Conservation (phyloP, 768 basidiomycete genomes). For the Tulasnella sp. region DNA sequence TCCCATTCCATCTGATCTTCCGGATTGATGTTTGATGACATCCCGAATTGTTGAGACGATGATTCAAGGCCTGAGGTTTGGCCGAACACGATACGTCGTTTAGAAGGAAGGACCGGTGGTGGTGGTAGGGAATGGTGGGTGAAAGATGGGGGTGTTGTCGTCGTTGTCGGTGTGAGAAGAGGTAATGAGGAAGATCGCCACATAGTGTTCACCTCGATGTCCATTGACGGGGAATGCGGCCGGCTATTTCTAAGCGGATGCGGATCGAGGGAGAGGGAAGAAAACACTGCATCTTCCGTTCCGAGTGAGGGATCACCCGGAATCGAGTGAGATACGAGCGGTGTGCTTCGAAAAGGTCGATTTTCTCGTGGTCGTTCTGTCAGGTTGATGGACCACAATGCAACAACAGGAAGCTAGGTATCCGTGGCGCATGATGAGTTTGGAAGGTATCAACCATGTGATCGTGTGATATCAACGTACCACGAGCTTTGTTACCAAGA, state of each 20-base stretch:
- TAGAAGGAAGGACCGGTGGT: no score
- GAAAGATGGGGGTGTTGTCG: neutral
- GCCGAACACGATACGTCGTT: constrained; percentile 26
- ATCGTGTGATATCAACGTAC: constrained; percentile 5
- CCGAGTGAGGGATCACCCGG: neutral
- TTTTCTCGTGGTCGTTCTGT: neutral
- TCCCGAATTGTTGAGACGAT: neutral
- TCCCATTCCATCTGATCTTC: constrained; percentile 29
- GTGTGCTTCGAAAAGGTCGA: neutral
- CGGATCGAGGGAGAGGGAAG: constrained; percentile 13
- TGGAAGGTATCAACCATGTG: neutral
- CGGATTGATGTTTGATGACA: neutral
- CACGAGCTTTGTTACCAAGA: constrained; percentile 22
- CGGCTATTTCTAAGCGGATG: constrained; percentile 14
- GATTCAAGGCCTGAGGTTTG: constrained; percentile 20
- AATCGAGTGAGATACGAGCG: no score
- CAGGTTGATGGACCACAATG: neutral
- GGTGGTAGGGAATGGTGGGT: neutral
- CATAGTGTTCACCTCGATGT: no score
- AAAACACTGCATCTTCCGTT: neutral
- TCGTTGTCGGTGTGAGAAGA: neutral
- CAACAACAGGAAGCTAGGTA: neutral
- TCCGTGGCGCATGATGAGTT: neutral
- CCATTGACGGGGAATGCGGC: neutral
- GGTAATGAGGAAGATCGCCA: constrained; percentile 8